Evolutionary conservation across 805 yeast genomes (phyloP).

Genomic region (Cyberlindnera subsufficiens): DNA sequence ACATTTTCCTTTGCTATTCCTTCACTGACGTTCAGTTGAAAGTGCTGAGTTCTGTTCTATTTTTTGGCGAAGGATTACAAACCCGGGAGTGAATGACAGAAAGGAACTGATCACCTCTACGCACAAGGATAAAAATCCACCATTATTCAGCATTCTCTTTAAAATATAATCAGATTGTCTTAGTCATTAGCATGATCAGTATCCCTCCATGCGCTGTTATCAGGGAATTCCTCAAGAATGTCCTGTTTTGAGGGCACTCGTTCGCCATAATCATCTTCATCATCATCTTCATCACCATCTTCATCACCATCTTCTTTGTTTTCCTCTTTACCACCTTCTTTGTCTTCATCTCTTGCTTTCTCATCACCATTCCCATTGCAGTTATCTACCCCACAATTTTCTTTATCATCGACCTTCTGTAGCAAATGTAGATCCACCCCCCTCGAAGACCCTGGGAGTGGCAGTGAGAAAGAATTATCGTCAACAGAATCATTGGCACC

Average conservation of each 20-base stretch:
- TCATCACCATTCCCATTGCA: slow-evolving; percentile 3
- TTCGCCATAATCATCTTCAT: slow-evolving; percentile 1
- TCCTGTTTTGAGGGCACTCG: slow-evolving; percentile 5
- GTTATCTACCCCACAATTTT: not conserved
- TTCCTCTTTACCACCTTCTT: not conserved
- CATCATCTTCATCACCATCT: not conserved
- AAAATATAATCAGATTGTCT: too few relatives aligned
- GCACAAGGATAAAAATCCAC: too few relatives aligned
- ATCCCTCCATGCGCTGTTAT: slow-evolving; percentile 3
- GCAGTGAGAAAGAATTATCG: slow-evolving; percentile 50
- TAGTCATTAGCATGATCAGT: too few relatives aligned
- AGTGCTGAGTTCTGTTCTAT: not conserved
- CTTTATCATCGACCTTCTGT: slow-evolving; percentile 10
- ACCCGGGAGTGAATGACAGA: too few relatives aligned
- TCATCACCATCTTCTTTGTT: not conserved
- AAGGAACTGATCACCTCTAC: too few relatives aligned
- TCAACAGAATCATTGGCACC: slow-evolving; percentile 13
- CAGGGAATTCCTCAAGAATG: slow-evolving; percentile 7
- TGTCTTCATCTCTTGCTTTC: not conserved
- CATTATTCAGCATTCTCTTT: too few relatives aligned
- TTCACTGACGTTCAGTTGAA: not conserved
- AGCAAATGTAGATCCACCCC: slow-evolving; percentile 1
- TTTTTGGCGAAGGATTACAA: not conserved
- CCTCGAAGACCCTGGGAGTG: slow-evolving; percentile 29
- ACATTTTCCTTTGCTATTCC: slow-evolving; percentile 4